Conservation (phyloP, 139 green algal genomes). For the Tetraselmis chui region DNA sequence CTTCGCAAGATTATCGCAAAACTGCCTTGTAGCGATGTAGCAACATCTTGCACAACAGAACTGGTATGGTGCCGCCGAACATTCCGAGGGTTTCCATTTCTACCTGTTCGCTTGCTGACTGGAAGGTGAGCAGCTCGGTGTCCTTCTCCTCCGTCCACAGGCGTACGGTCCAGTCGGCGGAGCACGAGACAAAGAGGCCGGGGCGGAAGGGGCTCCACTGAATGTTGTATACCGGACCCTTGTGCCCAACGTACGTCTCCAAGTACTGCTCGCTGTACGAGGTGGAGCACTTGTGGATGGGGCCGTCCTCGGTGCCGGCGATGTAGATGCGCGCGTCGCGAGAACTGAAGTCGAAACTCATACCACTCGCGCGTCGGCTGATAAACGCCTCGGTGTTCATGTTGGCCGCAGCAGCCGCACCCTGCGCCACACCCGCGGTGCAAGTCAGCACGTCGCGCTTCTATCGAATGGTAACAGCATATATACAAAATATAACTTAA, state of each 20-base stretch:
- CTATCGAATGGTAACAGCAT: too few relatives aligned
- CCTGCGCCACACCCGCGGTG: background rate
- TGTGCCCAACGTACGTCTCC: slow-evolving; percentile 67
- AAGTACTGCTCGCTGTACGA: slow-evolving; percentile 78
- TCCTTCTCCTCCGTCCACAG: slow-evolving; percentile 63
- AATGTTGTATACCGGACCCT: slow-evolving; percentile 64
- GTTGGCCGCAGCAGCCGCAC: slow-evolving; percentile 6
- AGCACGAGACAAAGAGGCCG: slow-evolving; percentile 62
- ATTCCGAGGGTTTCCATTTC: background rate
- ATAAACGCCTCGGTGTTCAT: slow-evolving; percentile 65
- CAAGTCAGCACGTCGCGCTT: too few relatives aligned
- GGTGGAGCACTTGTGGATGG: slow-evolving; percentile 75
- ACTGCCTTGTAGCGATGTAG: too few relatives aligned
- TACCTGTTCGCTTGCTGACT: slow-evolving; percentile 51
- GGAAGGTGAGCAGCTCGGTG: slow-evolving; percentile 57
- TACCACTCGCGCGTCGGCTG: slow-evolving; percentile 56
- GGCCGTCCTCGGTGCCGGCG: slow-evolving; percentile 75
- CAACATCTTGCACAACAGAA: too few relatives aligned
- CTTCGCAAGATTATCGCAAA: too few relatives aligned
- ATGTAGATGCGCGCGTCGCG: slow-evolving; percentile 64
- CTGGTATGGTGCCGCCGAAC: too few relatives aligned
- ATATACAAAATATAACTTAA: too few relatives aligned
- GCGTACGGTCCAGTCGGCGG: slow-evolving; percentile 71
- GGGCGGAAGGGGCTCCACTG: slow-evolving; percentile 67
- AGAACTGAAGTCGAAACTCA: slow-evolving; percentile 74